Conservation (phyloP, 2,329 filamentous ascomycete species). For the Hymenoscyphus scutula region DNA sequence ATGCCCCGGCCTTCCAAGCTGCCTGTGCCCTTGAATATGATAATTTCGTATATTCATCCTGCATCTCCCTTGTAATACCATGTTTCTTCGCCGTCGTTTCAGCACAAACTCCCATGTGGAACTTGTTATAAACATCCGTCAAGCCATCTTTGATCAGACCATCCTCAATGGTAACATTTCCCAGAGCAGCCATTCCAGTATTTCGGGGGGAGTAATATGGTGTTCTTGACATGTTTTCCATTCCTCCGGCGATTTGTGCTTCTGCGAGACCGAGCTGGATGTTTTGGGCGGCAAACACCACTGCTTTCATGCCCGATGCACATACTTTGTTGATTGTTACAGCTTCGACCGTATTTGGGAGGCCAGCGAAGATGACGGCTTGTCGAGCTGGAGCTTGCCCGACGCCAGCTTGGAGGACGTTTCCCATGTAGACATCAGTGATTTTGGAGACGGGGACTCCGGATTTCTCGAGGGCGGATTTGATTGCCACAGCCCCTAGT, state of each 20-base stretch:
- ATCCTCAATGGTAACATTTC: conserved; percentile 83
- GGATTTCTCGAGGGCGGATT: conserved; percentile 83
- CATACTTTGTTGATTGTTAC: conserved; percentile 98
- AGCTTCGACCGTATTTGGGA: conserved; percentile 78
- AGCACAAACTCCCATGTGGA: conserved; percentile 97
- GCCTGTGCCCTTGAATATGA: conserved; percentile 88
- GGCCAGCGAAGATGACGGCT: conserved; percentile 82
- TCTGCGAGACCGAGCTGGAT: conserved; percentile 89
- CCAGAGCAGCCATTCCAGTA: conserved; percentile 80
- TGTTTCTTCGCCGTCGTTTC: conserved; percentile 92
- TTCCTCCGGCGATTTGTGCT: conserved; percentile 87
- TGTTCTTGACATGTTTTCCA: conserved; percentile 96
- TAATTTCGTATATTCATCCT: conserved; percentile 86
- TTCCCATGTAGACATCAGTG: conserved; percentile 95
- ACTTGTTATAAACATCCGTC: conserved; percentile 93
- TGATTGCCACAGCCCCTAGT: conserved; percentile 88
- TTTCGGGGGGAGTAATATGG: conserved; percentile 86
- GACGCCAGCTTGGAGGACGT: conserved; percentile 79
- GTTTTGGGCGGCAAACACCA: conserved; percentile 85
- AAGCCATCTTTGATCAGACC: conserved; percentile 92
- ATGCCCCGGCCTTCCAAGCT: conserved; percentile 79
- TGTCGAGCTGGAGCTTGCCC: conserved; percentile 93
- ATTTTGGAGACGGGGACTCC: conserved; percentile 77
- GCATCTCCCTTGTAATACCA: conserved; percentile 74
- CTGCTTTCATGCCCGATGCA: conserved; percentile 90